Conservation (phyloP, 2,329 filamentous ascomycete species). For the Aspergillus caelatus region DNA sequence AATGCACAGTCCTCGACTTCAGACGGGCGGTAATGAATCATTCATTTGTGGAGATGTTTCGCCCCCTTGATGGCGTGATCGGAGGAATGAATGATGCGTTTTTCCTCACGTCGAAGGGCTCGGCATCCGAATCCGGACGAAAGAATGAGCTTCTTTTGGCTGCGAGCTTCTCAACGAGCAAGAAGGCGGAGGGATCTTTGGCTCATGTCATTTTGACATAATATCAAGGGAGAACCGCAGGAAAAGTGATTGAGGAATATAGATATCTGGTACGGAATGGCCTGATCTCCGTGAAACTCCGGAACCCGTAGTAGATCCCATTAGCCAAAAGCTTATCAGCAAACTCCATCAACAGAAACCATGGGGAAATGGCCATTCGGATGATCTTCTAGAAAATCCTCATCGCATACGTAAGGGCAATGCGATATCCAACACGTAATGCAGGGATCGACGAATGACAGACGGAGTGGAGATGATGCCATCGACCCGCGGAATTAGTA, state of each 20-base stretch:
- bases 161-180: neutral
- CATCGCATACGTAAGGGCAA: conserved; percentile 3
- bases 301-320: neutral
- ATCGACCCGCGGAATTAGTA: conserved; percentile 21
- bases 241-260: too few relatives aligned
- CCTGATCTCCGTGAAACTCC: neutral
- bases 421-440: neutral
- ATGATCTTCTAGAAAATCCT: conserved; percentile 14
- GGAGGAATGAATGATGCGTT: conserved; percentile 13
- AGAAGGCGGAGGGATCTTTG: neutral
- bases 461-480: conserved; percentile 21
- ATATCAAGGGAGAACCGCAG: too few relatives aligned
- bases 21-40: neutral
- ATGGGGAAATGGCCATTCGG: conserved; percentile 3
- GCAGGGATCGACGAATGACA: conserved; percentile 13
- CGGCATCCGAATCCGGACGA: neutral
- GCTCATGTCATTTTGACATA: neutral
- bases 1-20: neutral
- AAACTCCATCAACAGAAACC: neutral
- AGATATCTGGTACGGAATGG: neutral
- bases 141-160: neutral
- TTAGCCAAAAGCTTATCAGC: conserved; percentile 2
- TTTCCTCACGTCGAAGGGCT: neutral
- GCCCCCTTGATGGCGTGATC: conserved; percentile 22
- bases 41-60: neutral